A percentile compares a stretch with the other conserved stretches of the same genome.
phyloP scores from a whole-genome alignment of 2,329 filamentous ascomycete genomes.

The Aspergillus novofumigatus region DNA sequence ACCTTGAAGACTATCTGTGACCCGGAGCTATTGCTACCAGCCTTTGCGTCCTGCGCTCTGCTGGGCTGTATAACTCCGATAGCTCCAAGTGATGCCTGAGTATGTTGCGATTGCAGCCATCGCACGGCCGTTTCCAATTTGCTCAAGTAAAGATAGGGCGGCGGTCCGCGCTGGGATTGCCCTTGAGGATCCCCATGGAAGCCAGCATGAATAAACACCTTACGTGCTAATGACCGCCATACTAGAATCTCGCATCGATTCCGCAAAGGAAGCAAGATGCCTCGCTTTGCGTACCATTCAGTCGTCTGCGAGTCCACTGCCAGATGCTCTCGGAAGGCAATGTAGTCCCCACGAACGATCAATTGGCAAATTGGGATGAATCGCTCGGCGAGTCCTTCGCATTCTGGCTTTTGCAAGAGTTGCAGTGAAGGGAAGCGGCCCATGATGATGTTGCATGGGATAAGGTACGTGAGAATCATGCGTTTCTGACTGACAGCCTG shows the following conservation, averaged over 20 bases:
- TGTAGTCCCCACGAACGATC: constrained; percentile 69
- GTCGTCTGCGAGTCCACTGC: constrained; percentile 51
- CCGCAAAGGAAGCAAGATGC: constrained; percentile 69
- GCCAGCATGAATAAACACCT: constrained; percentile 73
- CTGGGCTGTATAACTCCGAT: not conserved
- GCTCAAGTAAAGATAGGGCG: constrained; percentile 70
- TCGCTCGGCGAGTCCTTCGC: constrained; percentile 57
- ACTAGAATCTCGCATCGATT: constrained; percentile 76
- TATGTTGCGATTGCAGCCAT: constrained; percentile 54
- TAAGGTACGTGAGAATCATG: constrained; percentile 76
- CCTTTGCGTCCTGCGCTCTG: constrained; percentile 5
- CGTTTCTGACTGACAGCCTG: constrained; percentile 62
- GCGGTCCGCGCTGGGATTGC: constrained; percentile 46
- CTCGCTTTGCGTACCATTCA: constrained; percentile 70
- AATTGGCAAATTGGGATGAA: constrained; percentile 72
- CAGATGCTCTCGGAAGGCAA: constrained; percentile 67
- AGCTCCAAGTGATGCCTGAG: constrained; percentile 5
- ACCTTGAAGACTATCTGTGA: constrained; percentile 29
- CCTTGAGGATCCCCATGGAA: constrained; percentile 53
- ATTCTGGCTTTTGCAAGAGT: constrained; percentile 68
- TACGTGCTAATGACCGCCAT: constrained; percentile 77
- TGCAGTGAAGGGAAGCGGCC: constrained; percentile 70
- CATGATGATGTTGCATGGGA: constrained; percentile 76
- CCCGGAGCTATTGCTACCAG: constrained; percentile 15
- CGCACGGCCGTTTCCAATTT: constrained; percentile 62